Evolutionary conservation across 208 protist species (phyloP).

Genomic region (Crithidia sp.): DNA sequence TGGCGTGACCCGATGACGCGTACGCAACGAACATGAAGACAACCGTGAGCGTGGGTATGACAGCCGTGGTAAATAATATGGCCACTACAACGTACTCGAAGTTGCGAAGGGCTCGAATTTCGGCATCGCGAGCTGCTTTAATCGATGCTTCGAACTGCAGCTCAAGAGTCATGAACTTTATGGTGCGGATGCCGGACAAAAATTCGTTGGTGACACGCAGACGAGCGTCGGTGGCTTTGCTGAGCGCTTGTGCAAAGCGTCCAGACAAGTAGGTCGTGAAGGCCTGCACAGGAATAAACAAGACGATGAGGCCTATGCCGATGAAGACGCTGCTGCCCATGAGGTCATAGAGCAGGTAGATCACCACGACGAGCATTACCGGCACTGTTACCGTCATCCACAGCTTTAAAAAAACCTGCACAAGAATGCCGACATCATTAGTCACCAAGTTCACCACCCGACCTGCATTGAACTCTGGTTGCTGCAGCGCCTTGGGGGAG

Average conservation of each 20-base stretch:
- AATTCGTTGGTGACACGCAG: slow-evolving; percentile 93
- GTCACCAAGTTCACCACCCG: slow-evolving; percentile 79
- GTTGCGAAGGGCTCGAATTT: background rate
- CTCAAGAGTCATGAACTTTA: slow-evolving; percentile 95
- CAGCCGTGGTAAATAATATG: background rate
- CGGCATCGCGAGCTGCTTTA: background rate
- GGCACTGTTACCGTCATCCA: slow-evolving; percentile 41
- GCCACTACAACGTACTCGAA: background rate
- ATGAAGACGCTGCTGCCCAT: slow-evolving; percentile 71
- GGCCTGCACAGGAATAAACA: slow-evolving; percentile 73
- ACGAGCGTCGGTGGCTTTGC: slow-evolving; percentile 78
- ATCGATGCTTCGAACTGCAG: slow-evolving; percentile 7
- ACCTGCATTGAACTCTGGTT: slow-evolving; percentile 79
- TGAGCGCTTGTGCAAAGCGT: slow-evolving; percentile 13
- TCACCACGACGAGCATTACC: slow-evolving; percentile 57
- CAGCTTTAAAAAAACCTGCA: background rate
- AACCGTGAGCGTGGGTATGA: background rate
- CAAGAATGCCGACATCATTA: slow-evolving; percentile 6
- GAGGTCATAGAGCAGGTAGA: slow-evolving; percentile 59
- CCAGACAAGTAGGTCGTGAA: slow-evolving; percentile 47
- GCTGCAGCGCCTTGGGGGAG: slow-evolving; percentile 33
- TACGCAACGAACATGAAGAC: background rate
- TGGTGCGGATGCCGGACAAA: slow-evolving; percentile 87
- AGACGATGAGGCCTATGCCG: slow-evolving; percentile 69
- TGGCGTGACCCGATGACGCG: background rate